Evolutionary conservation across 352 stramenopile genomes (phyloP), one percentile per base, ranked within the genome.

Genomic region (Globisporangium splendens): DNA sequence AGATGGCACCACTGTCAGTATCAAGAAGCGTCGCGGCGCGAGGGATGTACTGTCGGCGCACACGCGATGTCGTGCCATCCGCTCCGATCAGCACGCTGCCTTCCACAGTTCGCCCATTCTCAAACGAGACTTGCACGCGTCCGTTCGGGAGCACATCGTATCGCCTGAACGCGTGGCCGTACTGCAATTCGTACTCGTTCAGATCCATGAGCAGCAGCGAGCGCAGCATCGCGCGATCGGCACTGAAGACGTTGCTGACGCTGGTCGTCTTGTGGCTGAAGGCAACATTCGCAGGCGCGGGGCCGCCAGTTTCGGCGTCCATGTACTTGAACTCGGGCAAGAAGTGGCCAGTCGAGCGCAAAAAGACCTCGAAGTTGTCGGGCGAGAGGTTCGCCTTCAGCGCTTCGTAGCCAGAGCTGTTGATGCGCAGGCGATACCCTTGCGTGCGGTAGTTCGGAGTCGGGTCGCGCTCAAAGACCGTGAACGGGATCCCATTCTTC

Each of bases 1-100:
- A 89, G 56, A 89, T 86, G 13, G 75, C 79, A 1, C 74, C 70
- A 17, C 75, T 77, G 49, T 88, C 79, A 15, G 75, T 86, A 63
- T 89, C 79, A 14, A 89, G 59, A 14, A 89, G 58, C 3, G 66
- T 74, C 11, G 74, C 58, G 4, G 65, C 62, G 17, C 65, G 59
- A 1, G 79, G 79, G 11, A 87, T 54, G 57, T 85, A 83, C 54
- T 89, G 79, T 2, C 69, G 64, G 4, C 77, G 77, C 47, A 89
- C 75, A 6, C 79, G 75, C 0, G 77, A 89, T 1, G 68, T 85
- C 8, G 77, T 83, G 17, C 79, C 79, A 28, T 89, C 79, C 0
- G 79, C 79, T 15, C 73, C 79, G 0, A 89, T 64, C 0, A 88
- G 59, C 1, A 89, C 48, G 11, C 62, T 75, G 1, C 79, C 79